Evolutionary conservation across 2,329 filamentous ascomycete genomes (phyloP).

Genomic region (Penicillium decumbens): DNA sequence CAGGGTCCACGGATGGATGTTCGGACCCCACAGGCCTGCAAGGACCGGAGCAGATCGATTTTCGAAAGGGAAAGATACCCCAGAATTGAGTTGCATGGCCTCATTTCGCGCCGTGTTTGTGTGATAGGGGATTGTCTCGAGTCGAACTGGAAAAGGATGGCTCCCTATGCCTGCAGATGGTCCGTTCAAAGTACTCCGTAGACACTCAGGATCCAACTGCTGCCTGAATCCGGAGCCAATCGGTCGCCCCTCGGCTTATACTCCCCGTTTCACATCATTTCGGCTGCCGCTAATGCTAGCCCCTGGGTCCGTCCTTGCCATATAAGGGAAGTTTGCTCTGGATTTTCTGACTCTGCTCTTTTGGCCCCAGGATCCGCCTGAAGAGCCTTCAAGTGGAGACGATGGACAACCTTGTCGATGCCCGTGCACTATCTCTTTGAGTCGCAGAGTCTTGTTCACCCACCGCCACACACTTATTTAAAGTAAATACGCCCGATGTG

Average conservation of each 20-base stretch:
- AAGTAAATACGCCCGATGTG: neutral
- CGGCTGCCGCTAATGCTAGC: neutral
- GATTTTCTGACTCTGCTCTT: neutral
- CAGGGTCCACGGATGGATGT: neutral
- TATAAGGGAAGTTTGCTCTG: constrained; percentile 2
- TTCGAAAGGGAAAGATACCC: neutral
- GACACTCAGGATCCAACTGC: neutral
- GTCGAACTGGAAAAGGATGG: neutral
- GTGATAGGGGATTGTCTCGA: neutral
- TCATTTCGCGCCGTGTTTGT: constrained; percentile 4
- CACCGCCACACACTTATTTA: neutral
- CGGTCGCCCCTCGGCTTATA: constrained; percentile 7
- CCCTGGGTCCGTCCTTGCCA: neutral
- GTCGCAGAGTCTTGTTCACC: constrained; percentile 6
- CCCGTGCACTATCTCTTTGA: neutral
- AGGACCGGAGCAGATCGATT: neutral
- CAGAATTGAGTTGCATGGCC: constrained; percentile 1
- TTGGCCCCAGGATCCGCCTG: neutral
- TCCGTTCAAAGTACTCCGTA: neutral
- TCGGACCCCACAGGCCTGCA: neutral
- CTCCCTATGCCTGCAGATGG: neutral
- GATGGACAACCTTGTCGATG: constrained; percentile 2
- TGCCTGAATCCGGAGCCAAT: constrained; percentile 4
- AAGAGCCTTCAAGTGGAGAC: neutral
- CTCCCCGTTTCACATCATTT: constrained; percentile 10